Evolutionary conservation across 192 early-diverging fungal genomes (phyloP).

Genomic region (Thoreauomyces humboldtii): DNA sequence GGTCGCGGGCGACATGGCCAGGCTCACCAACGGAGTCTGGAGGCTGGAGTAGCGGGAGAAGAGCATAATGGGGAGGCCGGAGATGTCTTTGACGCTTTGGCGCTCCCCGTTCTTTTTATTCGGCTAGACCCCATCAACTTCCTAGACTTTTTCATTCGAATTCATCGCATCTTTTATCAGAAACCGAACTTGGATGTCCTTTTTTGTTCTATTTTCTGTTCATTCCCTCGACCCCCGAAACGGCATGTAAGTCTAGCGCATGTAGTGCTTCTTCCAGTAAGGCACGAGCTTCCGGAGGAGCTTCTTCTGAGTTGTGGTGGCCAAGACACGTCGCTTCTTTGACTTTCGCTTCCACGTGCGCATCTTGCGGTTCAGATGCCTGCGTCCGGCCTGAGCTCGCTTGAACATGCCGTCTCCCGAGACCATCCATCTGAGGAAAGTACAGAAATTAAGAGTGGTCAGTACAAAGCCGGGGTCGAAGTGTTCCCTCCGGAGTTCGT

Average conservation of each 20-base stretch:
- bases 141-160: too few relatives aligned
- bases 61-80: too few relatives aligned
- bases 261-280: constrained; percentile 49
- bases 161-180: too few relatives aligned
- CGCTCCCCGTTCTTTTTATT: too few relatives aligned
- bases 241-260: too few relatives aligned
- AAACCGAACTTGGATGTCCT: too few relatives aligned
- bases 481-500: too few relatives aligned
- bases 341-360: constrained; percentile 38
- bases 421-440: constrained; percentile 46
- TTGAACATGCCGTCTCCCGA: constrained; percentile 41
- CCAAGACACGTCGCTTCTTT: constrained; percentile 38
- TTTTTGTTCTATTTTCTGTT: too few relatives aligned
- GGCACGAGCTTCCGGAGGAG: constrained; percentile 43
- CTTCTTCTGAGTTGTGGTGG: constrained; percentile 36
- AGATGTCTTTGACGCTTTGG: too few relatives aligned
- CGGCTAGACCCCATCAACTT: too few relatives aligned
- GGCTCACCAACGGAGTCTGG: not conserved
- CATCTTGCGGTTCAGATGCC: constrained; percentile 50
- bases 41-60: too few relatives aligned
- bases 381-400: constrained; percentile 42
- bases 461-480: not conserved
- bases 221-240: too few relatives aligned
- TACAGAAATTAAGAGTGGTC: not conserved
- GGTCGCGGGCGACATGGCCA: constrained; percentile 8